These are phyloP conservation scores for Chlorella sp. DNA, from an alignment of 139 green algal genomes.

Conservation along the genomic window DNA sequence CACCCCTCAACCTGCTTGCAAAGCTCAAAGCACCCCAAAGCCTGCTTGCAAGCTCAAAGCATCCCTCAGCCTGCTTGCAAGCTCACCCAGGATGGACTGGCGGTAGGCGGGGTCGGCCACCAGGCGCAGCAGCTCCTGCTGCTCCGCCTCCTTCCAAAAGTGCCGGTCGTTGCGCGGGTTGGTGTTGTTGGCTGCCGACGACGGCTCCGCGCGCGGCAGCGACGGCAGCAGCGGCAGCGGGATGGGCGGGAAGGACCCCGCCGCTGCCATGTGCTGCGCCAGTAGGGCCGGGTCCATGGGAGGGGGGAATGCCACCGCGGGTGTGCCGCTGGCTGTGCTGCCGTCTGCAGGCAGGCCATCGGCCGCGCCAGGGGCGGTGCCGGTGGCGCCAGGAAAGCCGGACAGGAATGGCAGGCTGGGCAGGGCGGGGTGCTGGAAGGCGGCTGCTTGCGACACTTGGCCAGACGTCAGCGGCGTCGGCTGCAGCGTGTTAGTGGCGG, in stretches of 20 bases:
- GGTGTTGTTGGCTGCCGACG: not conserved
- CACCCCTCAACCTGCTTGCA: not conserved
- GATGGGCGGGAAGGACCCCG: constrained; percentile 5
- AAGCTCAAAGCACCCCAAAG: not conserved
- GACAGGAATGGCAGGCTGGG: not conserved
- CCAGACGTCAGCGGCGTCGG: too few relatives aligned
- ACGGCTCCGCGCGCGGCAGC: not conserved
- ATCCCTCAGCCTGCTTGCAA: not conserved
- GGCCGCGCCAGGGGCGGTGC: not conserved
- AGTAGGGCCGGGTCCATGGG: not conserved
- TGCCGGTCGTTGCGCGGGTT: constrained; percentile 39
- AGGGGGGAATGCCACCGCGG: not conserved
- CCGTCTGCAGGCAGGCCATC: constrained; percentile 20
- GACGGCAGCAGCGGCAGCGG: not conserved
- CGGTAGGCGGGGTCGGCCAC: constrained; percentile 28
- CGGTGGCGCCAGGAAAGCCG: not conserved
- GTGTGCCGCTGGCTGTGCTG: not conserved
- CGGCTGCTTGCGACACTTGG: not conserved
- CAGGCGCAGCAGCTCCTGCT: constrained; percentile 45
- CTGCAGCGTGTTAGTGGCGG: too few relatives aligned
- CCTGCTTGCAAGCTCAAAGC: not conserved
- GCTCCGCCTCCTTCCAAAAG: constrained; percentile 49
- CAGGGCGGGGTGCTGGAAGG: constrained; percentile 5
- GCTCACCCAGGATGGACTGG: constrained; percentile 34
- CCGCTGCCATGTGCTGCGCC: not conserved